Evolutionary conservation across 2,329 filamentous ascomycete species (phyloP).

Genomic region (Alternaria angustiovoidea): DNA sequence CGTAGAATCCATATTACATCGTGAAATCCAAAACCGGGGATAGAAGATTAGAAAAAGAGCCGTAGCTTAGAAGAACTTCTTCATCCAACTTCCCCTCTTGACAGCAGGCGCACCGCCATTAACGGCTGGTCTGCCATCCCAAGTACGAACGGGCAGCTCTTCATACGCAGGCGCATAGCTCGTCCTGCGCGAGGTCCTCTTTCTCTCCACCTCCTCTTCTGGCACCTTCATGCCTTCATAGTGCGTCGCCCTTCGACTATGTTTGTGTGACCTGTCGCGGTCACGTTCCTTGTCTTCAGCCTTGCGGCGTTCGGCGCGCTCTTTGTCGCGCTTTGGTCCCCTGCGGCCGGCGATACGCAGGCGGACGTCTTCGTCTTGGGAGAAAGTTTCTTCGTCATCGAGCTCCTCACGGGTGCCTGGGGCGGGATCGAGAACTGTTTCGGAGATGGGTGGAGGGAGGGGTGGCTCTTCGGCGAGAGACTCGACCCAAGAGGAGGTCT

Average conservation of each 20-base stretch:
- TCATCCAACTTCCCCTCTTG: conserved; percentile 58
- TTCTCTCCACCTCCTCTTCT: conserved; percentile 33
- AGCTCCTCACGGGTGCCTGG: conserved; percentile 36
- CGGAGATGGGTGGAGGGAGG: conserved; percentile 54
- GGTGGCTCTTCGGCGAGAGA: conserved; percentile 57
- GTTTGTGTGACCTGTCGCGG: conserved; percentile 37
- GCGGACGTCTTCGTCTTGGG: conserved; percentile 51
- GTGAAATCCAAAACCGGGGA: background rate
- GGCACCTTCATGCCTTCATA: conserved; percentile 32
- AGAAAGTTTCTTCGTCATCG: conserved; percentile 47
- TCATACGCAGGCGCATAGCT: conserved; percentile 45
- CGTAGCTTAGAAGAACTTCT: conserved; percentile 52
- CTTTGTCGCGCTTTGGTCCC: conserved; percentile 41
- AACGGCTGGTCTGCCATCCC: conserved; percentile 52
- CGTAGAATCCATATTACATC: background rate
- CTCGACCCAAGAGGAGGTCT: conserved; percentile 60
- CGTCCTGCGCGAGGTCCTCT: conserved; percentile 39
- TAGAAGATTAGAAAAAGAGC: background rate
- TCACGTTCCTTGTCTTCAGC: conserved; percentile 39
- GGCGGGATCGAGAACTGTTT: conserved; percentile 57
- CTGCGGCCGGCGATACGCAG: conserved; percentile 45
- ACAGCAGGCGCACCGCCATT: conserved; percentile 34
- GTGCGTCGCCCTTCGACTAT: conserved; percentile 37
- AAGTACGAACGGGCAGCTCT: conserved; percentile 47
- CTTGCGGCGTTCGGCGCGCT: conserved; percentile 39